Evolutionary conservation across 805 yeast genomes (phyloP).

Genomic region (Diddensiella santjacobensis): DNA sequence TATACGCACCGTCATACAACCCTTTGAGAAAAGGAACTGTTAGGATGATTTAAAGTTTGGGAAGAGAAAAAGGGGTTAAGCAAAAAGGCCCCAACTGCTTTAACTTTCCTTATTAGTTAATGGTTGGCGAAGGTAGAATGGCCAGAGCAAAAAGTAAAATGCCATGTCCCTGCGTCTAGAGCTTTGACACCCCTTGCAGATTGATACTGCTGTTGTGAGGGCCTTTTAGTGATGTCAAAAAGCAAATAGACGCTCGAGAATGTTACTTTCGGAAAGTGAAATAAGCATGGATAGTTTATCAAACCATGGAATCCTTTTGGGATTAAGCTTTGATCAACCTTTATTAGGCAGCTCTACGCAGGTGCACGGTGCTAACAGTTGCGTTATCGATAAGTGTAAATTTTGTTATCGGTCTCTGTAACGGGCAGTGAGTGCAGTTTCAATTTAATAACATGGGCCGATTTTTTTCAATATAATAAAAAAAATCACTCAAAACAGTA

Average conservation of each 20-base stretch:
- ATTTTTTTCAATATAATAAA: too few relatives aligned
- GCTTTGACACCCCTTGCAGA: neutral
- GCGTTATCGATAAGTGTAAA: neutral
- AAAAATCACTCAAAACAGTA: too few relatives aligned
- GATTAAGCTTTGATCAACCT: neutral
- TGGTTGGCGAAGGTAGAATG: conserved; percentile 4
- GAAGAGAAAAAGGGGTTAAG: neutral
- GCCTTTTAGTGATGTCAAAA: neutral
- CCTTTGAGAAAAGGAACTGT: neutral
- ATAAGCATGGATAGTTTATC: neutral
- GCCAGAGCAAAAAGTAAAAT: neutral
- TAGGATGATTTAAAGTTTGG: conserved; percentile 1
- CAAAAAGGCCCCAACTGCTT: neutral
- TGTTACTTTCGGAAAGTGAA: neutral
- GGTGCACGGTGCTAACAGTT: neutral
- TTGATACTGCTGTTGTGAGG: neutral
- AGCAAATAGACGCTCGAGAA: neutral
- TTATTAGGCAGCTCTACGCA: neutral
- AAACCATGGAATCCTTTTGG: neutral
- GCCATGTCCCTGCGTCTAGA: neutral
- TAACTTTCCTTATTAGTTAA: conserved; percentile 1
- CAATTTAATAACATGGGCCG: too few relatives aligned
- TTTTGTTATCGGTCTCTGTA: neutral
- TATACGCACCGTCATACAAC: neutral
- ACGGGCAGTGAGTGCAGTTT: neutral